A percentile compares a stretch with the other conserved stretches of the same genome.
phyloP scores from a whole-genome alignment of 1,284 basidiomycete genomes.

The Ceratobasidium sp. region DNA sequence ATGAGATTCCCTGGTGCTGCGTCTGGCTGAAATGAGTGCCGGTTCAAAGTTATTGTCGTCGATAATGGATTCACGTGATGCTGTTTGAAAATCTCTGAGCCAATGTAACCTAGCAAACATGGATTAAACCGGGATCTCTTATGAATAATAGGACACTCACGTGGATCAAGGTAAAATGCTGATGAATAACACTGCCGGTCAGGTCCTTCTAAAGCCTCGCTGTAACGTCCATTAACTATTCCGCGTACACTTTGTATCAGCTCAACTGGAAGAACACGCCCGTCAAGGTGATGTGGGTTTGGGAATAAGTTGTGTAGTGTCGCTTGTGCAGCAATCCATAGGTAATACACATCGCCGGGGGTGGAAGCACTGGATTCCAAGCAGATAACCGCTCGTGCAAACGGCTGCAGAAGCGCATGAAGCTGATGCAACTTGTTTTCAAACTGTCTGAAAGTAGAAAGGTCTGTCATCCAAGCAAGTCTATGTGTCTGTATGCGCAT shows the following conservation, averaged over 20 bases:
- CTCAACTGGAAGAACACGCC: neutral
- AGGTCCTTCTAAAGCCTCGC: slow-evolving; percentile 36
- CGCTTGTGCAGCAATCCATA: slow-evolving; percentile 41
- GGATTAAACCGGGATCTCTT: too few species aligned
- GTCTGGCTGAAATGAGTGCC: neutral
- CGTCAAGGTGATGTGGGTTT: slow-evolving; percentile 3
- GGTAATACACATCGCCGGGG: slow-evolving; percentile 30
- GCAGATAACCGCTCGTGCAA: slow-evolving; percentile 39
- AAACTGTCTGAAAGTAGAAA: neutral
- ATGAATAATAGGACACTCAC: slow-evolving; percentile 13
- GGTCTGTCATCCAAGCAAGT: slow-evolving; percentile 16
- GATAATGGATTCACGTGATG: neutral
- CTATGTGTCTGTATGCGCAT: neutral
- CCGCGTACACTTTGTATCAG: neutral
- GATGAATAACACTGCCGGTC: slow-evolving; percentile 23
- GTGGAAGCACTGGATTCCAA: slow-evolving; percentile 31
- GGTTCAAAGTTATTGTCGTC: neutral
- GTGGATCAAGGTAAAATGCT: slow-evolving; percentile 24
- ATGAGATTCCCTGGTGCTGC: neutral
- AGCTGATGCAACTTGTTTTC: slow-evolving; percentile 1
- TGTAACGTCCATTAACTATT: slow-evolving; percentile 29
- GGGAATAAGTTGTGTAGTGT: slow-evolving; percentile 6
- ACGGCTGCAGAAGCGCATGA: slow-evolving; percentile 21
- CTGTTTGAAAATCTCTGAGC: slow-evolving; percentile 1
- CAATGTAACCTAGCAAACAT: neutral